Base-by-base conservation (phyloP, 345 rosid genomes). In the Euphorbia peplus region DNA sequence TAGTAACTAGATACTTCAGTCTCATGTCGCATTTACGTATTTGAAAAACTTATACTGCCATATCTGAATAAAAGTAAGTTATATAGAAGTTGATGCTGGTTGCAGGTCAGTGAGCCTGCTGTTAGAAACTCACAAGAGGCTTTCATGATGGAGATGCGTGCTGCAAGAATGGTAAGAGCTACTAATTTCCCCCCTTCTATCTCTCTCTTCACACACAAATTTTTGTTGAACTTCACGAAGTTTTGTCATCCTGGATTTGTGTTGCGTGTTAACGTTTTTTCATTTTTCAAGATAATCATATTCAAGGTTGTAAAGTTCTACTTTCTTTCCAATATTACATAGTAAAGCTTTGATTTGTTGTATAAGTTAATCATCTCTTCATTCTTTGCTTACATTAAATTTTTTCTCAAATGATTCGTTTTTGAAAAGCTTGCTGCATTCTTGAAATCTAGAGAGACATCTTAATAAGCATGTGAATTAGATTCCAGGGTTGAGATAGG, bases 141-240 rank as follows among this genome's bases (percentile, higher is more conserved):
- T 37, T 84, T 84, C 80, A 88, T 86, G 97, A 90, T 91, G 98
- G 97, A 93, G 78, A 86, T 84, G 95, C 96, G 95, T 18, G 96
- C 98, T n/a, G 82, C 96, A 12, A 83, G 93, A 82, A 85, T 93
- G 96, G 96, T 93, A 35, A 66, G 81, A 73, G 35, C 37, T 10
- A 26, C 11, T 44, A 15, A 44, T 41, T 52, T 41, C 66, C 41
- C 66, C 39, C 13, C 15, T 52, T 63, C 66, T 63, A 24, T 4
- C 28, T n/a, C 57, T 21, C 13, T 6, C 18, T 22, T 14, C 41
- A 0, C 62, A 30, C 24, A 18, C 42, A 30, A 12, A 3, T n/a
- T 46, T 32, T 32, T 37, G 12, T 53, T 39, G 61, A 66, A 53
- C 51, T 22, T n/a, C n/a, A 66, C 5, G 22, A 29, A n/a, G 47